Percentiles rank a stretch among this genome's conserved stretches.
Conservation (phyloP, 2,329 filamentous ascomycete species). For the Monilinia aucupariae region DNA sequence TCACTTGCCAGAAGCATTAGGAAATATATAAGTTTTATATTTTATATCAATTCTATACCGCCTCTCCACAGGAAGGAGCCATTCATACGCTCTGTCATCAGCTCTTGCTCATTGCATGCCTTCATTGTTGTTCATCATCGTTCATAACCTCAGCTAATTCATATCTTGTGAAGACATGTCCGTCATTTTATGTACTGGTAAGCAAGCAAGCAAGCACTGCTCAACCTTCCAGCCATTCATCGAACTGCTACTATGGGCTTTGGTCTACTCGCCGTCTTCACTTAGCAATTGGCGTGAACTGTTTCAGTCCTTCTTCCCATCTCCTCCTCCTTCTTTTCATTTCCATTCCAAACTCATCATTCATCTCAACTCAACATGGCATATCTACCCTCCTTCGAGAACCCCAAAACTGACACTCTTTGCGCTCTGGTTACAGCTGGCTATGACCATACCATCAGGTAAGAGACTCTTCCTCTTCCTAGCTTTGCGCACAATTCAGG, state of each 20-base stretch:
- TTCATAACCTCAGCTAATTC: not conserved
- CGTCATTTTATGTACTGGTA: constrained; percentile 12
- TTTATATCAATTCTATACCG: too few relatives aligned
- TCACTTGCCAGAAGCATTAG: not conserved
- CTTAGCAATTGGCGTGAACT: not conserved
- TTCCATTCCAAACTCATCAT: not conserved
- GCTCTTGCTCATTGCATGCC: not conserved
- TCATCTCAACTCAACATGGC: constrained; percentile 6
- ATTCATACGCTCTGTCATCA: not conserved
- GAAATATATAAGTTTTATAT: not conserved
- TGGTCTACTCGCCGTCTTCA: not conserved
- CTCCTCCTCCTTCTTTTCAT: not conserved
- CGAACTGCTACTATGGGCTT: not conserved
- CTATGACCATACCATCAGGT: constrained; percentile 73
- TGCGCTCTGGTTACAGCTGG: constrained; percentile 46
- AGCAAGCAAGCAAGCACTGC: not conserved
- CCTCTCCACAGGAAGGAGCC: not conserved
- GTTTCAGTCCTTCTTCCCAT: too few relatives aligned
- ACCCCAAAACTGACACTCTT: constrained; percentile 26
- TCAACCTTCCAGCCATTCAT: too few relatives aligned
- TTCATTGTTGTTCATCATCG: not conserved
- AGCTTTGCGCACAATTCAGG: not conserved
- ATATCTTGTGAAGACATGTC: constrained; percentile 5
- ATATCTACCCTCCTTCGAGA: not conserved
- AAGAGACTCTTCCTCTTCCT: constrained; percentile 21